Conservation (phyloP, 2,329 filamentous ascomycete species). For the Zelopaecilomyces penicillatus region DNA sequence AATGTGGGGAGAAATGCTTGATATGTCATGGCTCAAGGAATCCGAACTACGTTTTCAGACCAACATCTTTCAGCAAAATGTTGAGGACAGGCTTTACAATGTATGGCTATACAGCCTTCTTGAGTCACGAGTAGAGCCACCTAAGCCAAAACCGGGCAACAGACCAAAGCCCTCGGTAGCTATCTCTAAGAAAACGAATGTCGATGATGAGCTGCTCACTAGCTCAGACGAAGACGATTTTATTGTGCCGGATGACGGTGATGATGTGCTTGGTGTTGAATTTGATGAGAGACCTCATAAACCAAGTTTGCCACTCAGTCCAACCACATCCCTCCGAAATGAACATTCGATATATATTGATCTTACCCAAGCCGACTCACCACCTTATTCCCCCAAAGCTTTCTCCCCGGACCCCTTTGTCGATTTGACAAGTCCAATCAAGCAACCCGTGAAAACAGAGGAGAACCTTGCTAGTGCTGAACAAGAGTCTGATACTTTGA, state of each 20-base stretch:
- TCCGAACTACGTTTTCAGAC: constrained; percentile 48
- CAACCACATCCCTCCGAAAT: too few relatives aligned
- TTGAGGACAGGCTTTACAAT: constrained; percentile 51
- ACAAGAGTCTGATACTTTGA: constrained; percentile 1
- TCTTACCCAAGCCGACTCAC: constrained; percentile 20
- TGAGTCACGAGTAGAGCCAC: constrained; percentile 30
- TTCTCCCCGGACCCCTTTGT: constrained; percentile 9
- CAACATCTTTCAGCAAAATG: constrained; percentile 51
- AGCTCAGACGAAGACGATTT: constrained; percentile 44
- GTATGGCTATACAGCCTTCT: constrained; percentile 43
- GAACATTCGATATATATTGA: constrained; percentile 19
- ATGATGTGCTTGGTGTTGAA: constrained; percentile 8
- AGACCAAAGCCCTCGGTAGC: constrained; percentile 7
- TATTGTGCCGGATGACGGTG: constrained; percentile 31
- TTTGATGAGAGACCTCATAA: background rate
- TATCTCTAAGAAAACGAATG: background rate
- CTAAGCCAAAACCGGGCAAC: constrained; percentile 22
- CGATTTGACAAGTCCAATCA: constrained; percentile 18
- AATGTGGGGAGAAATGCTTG: constrained; percentile 43
- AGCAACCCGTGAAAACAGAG: constrained; percentile 2
- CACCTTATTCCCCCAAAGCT: constrained; percentile 3
- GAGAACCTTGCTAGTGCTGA: background rate
- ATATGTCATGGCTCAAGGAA: constrained; percentile 43
- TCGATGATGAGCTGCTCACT: constrained; percentile 41
- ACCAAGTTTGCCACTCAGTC: background rate